Percentiles rank a stretch among this genome's conserved stretches.
Evolutionary conservation across 2,329 filamentous ascomycete genomes (phyloP).

Genomic region (Microcyclosporella mali): DNA sequence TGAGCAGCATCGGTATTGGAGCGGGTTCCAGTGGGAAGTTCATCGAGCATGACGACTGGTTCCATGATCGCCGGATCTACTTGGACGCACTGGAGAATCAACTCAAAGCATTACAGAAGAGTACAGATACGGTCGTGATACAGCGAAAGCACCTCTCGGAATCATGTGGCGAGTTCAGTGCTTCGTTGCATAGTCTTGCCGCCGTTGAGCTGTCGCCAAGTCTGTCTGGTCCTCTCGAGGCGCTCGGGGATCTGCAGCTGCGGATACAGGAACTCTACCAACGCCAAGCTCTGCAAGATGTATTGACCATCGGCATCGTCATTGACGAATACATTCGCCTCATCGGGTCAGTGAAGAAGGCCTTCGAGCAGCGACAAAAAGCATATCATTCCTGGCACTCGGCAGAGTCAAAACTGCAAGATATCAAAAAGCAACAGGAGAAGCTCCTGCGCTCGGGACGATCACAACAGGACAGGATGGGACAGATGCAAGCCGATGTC

Average conservation of each 20-base stretch:
- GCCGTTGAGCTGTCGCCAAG: slow-evolving; percentile 86
- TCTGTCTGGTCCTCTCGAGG: slow-evolving; percentile 81
- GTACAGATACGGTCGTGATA: slow-evolving; percentile 84
- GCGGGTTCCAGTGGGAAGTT: slow-evolving; percentile 74
- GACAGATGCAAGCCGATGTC: slow-evolving; percentile 87
- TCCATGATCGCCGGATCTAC: slow-evolving; percentile 92
- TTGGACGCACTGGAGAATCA: slow-evolving; percentile 90
- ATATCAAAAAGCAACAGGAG: slow-evolving; percentile 82
- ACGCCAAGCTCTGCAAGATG: slow-evolving; percentile 92
- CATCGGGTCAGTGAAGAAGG: slow-evolving; percentile 89
- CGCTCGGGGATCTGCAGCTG: slow-evolving; percentile 85
- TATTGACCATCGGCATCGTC: slow-evolving; percentile 91
- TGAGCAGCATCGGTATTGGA: slow-evolving; percentile 66
- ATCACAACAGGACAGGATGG: slow-evolving; percentile 90
- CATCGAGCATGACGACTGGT: slow-evolving; percentile 98
- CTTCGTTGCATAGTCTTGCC: slow-evolving; percentile 84
- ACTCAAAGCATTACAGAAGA: slow-evolving; percentile 76
- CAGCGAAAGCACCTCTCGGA: slow-evolving; percentile 93
- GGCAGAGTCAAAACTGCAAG: slow-evolving; percentile 83
- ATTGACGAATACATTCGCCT: slow-evolving; percentile 97
- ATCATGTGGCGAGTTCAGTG: slow-evolving; percentile 86
- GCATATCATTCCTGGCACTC: slow-evolving; percentile 91
- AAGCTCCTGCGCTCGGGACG: slow-evolving; percentile 93
- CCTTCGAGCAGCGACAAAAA: slow-evolving; percentile 88
- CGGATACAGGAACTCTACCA: slow-evolving; percentile 94